A percentile compares a stretch with the other conserved stretches of the same genome.
Conservation (phyloP, 805 yeast species). For the Ogataea philodendri region DNA sequence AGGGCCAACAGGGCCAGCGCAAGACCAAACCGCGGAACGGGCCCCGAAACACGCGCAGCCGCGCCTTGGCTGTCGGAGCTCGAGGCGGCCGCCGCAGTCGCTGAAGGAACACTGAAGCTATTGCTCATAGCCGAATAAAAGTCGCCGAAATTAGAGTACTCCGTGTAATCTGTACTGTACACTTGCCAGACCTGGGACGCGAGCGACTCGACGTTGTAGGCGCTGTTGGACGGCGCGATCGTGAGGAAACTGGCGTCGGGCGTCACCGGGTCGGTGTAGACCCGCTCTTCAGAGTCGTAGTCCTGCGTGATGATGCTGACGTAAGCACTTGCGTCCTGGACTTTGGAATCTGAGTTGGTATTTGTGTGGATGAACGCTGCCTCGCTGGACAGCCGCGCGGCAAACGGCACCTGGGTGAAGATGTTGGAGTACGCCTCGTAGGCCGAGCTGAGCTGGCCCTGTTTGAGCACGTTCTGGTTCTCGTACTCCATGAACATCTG, state of each 20-base stretch:
- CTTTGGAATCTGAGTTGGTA: constrained; percentile 12
- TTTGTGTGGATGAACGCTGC: constrained; percentile 16
- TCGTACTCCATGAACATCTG: constrained; percentile 8
- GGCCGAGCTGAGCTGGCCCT: constrained; percentile 6
- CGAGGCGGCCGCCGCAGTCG: constrained; percentile 1
- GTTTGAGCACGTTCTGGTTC: constrained; percentile 2
- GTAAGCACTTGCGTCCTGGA: constrained; percentile 10
- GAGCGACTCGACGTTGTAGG: constrained; percentile 2
- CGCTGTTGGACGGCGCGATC: background rate
- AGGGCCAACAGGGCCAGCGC: constrained; percentile 4
- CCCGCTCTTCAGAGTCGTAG: constrained; percentile 6
- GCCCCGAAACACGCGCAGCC: no score
- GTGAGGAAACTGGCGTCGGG: constrained; percentile 3
- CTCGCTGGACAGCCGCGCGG: constrained; percentile 13
- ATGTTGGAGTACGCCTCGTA: constrained; percentile 12
- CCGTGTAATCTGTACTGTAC: constrained; percentile 8
- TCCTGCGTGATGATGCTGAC: constrained; percentile 12
- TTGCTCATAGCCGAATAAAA: constrained; percentile 8
- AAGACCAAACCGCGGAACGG: constrained; percentile 1
- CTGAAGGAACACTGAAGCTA: constrained; percentile 3
- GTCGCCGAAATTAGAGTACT: constrained; percentile 7
- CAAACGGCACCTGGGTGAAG: constrained; percentile 17
- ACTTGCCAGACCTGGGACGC: constrained; percentile 9
- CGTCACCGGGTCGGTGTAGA: constrained; percentile 7
- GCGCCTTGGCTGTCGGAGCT: constrained; percentile 2